phyloP scores from a whole-genome alignment of 2,329 filamentous ascomycete species.

The Trichothecium roseum region DNA sequence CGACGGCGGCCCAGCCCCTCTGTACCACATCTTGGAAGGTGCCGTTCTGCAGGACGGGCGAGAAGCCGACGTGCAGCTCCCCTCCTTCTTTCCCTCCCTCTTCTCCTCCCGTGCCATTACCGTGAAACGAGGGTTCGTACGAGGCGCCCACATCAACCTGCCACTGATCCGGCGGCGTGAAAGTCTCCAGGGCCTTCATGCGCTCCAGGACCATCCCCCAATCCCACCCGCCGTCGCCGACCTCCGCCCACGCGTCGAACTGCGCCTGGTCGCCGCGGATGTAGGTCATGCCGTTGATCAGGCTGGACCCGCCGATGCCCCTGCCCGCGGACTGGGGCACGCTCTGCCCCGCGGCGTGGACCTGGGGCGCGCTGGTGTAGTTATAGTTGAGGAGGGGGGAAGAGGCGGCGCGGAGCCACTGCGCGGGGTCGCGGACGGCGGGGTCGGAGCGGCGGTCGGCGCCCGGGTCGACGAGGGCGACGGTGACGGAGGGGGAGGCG shows the following conservation, averaged over 20 bases:
- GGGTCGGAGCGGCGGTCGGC: constrained; percentile 21
- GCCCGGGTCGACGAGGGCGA: constrained; percentile 27
- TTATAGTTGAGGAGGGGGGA: constrained; percentile 19
- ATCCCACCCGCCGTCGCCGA: constrained; percentile 34
- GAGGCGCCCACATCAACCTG: constrained; percentile 23
- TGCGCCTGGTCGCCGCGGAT: constrained; percentile 30
- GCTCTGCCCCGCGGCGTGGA: constrained; percentile 16
- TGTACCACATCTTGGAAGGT: constrained; percentile 16
- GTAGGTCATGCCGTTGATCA: constrained; percentile 35
- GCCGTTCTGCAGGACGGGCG: constrained; percentile 20
- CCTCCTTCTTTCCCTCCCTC: too few relatives aligned
- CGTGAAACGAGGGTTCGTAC: constrained; percentile 23
- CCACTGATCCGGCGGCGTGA: constrained; percentile 19
- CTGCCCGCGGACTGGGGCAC: constrained; percentile 23
- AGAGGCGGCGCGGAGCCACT: constrained; percentile 14
- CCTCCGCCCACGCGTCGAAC: constrained; percentile 30
- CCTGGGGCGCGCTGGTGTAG: constrained; percentile 21
- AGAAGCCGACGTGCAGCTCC: constrained; percentile 24
- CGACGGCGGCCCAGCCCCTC: constrained; percentile 21
- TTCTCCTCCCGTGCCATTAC: too few relatives aligned
- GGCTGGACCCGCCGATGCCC: constrained; percentile 28
- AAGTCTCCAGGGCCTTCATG: constrained; percentile 30
- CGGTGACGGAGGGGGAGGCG: constrained; percentile 17
- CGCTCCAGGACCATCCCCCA: constrained; percentile 35
- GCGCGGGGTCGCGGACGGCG: constrained; percentile 17